phyloP scores from a whole-genome alignment of 2,329 filamentous ascomycete genomes.

The Penicillium aurantiogriseum region DNA sequence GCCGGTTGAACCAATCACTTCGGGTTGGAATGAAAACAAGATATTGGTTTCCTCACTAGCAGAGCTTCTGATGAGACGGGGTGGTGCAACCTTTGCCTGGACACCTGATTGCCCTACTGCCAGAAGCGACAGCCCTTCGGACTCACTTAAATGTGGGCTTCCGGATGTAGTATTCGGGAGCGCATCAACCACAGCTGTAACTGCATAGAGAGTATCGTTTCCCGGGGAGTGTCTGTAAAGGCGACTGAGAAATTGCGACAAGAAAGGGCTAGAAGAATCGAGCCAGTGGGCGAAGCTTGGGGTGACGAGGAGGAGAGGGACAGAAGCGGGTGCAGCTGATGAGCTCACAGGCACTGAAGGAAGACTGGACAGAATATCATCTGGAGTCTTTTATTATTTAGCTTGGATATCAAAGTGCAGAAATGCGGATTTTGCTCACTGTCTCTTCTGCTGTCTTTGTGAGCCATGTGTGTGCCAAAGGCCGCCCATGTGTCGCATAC shows the following conservation, averaged over 20 bases:
- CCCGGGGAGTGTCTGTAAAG: constrained; percentile 22
- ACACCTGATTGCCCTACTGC: constrained; percentile 27
- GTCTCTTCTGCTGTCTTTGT: constrained; percentile 31
- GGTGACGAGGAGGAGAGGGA: constrained; percentile 39
- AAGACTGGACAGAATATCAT: constrained; percentile 31
- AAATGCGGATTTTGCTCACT: constrained; percentile 20
- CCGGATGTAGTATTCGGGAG: constrained; percentile 25
- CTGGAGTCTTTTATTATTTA: constrained; percentile 25
- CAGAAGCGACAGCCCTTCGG: constrained; percentile 39
- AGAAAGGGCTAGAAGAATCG: constrained; percentile 31
- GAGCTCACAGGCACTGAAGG: constrained; percentile 18
- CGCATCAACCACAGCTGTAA: constrained; percentile 40
- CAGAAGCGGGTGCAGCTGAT: constrained; percentile 15
- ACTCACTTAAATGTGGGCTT: constrained; percentile 16
- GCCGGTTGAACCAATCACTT: constrained; percentile 1
- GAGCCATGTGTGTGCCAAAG: constrained; percentile 35
- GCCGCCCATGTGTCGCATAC: constrained; percentile 18
- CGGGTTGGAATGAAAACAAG: constrained; percentile 27
- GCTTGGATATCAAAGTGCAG: neutral
- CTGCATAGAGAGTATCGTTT: constrained; percentile 24
- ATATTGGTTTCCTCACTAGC: constrained; percentile 35
- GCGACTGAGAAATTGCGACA: constrained; percentile 31
- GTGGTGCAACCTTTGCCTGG: constrained; percentile 30
- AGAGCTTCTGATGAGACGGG: constrained; percentile 30
- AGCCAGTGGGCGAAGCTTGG: constrained; percentile 40